Evolutionary conservation across 305 asterid genomes (phyloP).

Genomic region (Andrographis paniculata): DNA sequence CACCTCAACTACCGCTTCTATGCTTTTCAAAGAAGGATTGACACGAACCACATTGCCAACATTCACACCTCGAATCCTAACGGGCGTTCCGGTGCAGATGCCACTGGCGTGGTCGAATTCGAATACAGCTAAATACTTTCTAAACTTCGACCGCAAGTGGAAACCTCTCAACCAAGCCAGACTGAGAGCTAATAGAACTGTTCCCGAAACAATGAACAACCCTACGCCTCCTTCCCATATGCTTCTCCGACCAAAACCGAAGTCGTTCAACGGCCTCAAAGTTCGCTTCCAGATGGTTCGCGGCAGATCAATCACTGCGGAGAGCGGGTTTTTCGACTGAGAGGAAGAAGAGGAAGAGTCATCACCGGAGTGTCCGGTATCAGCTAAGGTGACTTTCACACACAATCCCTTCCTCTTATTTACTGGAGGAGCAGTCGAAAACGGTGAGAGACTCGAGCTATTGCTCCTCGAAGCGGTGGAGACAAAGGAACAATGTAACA

Average conservation of each 20-base stretch:
- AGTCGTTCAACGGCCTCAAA: slow-evolving; percentile 75
- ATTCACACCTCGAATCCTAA: slow-evolving; percentile 84
- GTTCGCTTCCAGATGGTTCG: slow-evolving; percentile 70
- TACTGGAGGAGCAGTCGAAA: slow-evolving; percentile 23
- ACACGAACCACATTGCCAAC: slow-evolving; percentile 88
- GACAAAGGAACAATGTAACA: slow-evolving; percentile 28
- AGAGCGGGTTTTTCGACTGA: slow-evolving; percentile 37
- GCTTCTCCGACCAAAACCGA: slow-evolving; percentile 91
- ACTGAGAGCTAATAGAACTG: slow-evolving; percentile 69
- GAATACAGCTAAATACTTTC: slow-evolving; percentile 72
- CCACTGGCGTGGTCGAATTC: slow-evolving; percentile 95
- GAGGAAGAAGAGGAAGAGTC: slow-evolving; percentile 40
- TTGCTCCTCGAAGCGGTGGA: slow-evolving; percentile 25
- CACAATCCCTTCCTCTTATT: slow-evolving; percentile 24
- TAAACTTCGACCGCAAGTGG: slow-evolving; percentile 75
- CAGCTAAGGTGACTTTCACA: slow-evolving; percentile 44
- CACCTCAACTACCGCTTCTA: slow-evolving; percentile 90
- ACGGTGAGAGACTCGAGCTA: slow-evolving; percentile 34
- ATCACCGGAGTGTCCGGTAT: slow-evolving; percentile 28
- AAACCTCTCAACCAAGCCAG: slow-evolving; percentile 90
- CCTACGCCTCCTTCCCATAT: slow-evolving; percentile 99
- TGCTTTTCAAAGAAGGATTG: slow-evolving; percentile 70
- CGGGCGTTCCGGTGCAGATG: slow-evolving; percentile 87
- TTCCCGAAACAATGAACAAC: slow-evolving; percentile 76
- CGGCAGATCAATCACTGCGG: slow-evolving; percentile 57